Conservation (phyloP, 2,329 filamentous ascomycete genomes). For the Botrytis pseudocinerea region DNA sequence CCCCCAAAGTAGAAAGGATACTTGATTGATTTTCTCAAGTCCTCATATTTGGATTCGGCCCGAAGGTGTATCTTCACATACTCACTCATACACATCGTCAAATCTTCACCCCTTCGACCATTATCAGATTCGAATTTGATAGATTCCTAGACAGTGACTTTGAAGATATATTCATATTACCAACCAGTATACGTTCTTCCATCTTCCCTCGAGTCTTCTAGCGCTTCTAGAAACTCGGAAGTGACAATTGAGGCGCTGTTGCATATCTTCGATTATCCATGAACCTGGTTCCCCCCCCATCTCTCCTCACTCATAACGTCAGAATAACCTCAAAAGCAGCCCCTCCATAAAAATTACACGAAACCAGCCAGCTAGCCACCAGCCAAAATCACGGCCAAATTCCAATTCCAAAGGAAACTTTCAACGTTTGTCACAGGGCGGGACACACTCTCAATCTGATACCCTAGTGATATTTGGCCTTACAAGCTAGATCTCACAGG, state of each 20-base stretch:
- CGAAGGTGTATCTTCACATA: neutral
- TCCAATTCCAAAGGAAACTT: constrained; percentile 11
- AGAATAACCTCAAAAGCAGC: constrained; percentile 11
- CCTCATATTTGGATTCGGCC: neutral
- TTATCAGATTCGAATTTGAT: neutral
- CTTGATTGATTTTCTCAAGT: neutral
- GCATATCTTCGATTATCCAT: neutral
- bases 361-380: neutral
- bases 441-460: constrained; percentile 16
- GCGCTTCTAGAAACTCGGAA: constrained; percentile 16
- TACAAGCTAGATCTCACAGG: constrained; percentile 35
- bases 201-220: neutral
- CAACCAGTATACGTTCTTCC: neutral
- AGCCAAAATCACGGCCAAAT: constrained; percentile 9
- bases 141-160: neutral
- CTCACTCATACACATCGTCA: neutral
- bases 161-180: neutral
- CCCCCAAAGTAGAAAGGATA: neutral
- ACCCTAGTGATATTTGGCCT: constrained; percentile 33
- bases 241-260: neutral
- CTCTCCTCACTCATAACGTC: neutral
- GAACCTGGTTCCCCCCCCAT: constrained; percentile 8
- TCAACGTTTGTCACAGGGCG: constrained; percentile 21
- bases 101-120: neutral
- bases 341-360: constrained; percentile 13